Base-by-base conservation (phyloP, 2,329 filamentous ascomycete species). In the Trichoderma pleuroti region DNA sequence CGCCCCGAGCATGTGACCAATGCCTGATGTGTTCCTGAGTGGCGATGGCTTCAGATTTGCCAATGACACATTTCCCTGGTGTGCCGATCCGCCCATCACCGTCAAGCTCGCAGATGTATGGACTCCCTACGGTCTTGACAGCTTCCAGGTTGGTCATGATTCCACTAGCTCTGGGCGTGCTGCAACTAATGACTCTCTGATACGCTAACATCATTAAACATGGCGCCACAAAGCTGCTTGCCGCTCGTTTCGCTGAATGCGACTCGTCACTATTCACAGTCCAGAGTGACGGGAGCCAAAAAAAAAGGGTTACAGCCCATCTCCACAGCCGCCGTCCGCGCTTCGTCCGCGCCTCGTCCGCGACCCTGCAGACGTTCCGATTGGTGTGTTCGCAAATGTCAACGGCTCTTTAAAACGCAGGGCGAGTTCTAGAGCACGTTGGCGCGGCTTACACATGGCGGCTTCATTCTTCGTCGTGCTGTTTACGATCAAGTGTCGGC, bases 251-350 rank as follows among this genome's bases (percentile, higher is more conserved):
- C 28, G 26, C n/a, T 60, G n/a, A 61, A 68, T 68, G 36, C 54
- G 66, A 68, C 56, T 68, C 21, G 56, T 68, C 66, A 68, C 64
- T 67, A 68, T 61, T 61, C 39, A 36, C 11, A 49, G 30, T 28
- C 24, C n/a, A 30, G 65, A 68, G 28, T 60, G 54, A 21, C 32
- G 34, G 64, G 26, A 64, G 21, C 36, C 30, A 57, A 68, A 34
- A 26, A 26, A 46, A 60, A 60, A 60, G 39, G 39, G 39, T 42
- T 34, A 61, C 56, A 68, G 42, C 66, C 66, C 36, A 66, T 61
- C 66, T 52, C 66, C 66, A 36, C 66, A 68, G 24, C 46, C 28
- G 56, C 54, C 66, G 36, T 60, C 65, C 39, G 39, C 39, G 39
- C 39, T 42, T 42, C 39, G 39, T 59, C 65, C 54, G 26, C 57